Evolutionary conservation across 768 basidiomycete species (phyloP), one percentile per base, ranked within the genome.

Genomic region (Mycena chlorophos): DNA sequence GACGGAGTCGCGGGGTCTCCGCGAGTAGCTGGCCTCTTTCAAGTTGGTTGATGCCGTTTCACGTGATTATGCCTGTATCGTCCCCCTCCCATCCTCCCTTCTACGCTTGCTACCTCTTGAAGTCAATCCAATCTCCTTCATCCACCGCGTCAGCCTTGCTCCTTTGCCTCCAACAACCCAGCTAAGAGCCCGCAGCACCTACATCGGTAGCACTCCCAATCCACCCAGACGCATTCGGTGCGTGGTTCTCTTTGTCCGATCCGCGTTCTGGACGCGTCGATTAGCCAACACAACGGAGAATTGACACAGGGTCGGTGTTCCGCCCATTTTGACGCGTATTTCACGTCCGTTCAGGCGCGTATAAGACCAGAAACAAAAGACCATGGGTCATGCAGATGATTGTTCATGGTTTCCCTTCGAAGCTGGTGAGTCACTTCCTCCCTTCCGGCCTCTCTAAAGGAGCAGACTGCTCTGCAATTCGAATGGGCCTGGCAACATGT

Each of bases 401-500:
- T 31, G 86, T 92, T 1, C 80, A 89, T 66, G 91, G 91, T 4
- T 92, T 94, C 63, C 89, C 90, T 0, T 89, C 87, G 53, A 84
- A 82, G 66, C 68, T 80, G 40, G 79, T 78, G 56, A 37, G 71
- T n/a, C 34, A 22, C 49, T 51, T 12, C 12, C 40, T 27, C 22
- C 43, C 22, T 30, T 34, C n/a, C 30, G 28, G 8, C 23, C 26
- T 54, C 27, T 51, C 39, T 27, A 10, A 37, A 39, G 54, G 27
- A 25, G 40, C 69, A 90, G 68, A 80, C 88, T 2, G 90, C 91
- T 12, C 70, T 84, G 22, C 82, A 90, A 69, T 91, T 91, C 63
- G 89, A 91, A 72, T 91, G 88, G 88, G 85, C 86, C 26, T 93
- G 90, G 90, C 89, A 91, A 67, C 86, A 91, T 67, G 87, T 88